Evolutionary conservation across 2,329 filamentous ascomycete species (phyloP), one percentile per base, ranked within the genome.

Genomic region (Colletotrichum navitas): DNA sequence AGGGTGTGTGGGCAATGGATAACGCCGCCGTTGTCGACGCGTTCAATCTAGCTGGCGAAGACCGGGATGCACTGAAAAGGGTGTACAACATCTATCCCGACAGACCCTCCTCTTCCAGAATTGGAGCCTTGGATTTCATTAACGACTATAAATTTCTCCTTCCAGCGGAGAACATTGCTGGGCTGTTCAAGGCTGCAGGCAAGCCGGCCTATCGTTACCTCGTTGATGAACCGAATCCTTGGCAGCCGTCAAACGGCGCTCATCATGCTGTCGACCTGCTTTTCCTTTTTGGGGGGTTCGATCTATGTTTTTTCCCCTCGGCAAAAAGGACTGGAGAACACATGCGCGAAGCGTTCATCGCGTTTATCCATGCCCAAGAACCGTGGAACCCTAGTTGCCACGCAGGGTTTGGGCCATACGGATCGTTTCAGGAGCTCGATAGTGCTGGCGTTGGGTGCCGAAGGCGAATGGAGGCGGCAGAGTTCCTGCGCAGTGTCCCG

Each of bases 211-310:
- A 81, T 69, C 78, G 78, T 41, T 86, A 83, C 47, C 73, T 84
- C 0, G 73, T 86, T 1, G 85, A 86, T 49, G 81, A 86, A 64
- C 59, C 77, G 0, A 86, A 86, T 45, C 84, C 85, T 6, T 86
- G 82, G 82, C 85, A 86, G 61, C 64, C 80, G 0, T 85, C 84
- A 0, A 83, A 80, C 11, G 79, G 85, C 0, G 78, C 84, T 2
- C 85, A 86, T 49, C 85, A 86, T 68, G 85, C 82, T 0, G 81
- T 86, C 2, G 85, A 86, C 72, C 75, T 86, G 5, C 68, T 86
- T 2, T 80, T 85, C 11, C 74, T 86, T 0, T 86, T 86, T 34
- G 82, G 79, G 0, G 81, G 81, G 0, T 74, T 84, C 5, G 81
- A 84, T 63, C 66, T 84, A 0, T 76, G 77, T 0, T 80, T 80